Conservation (phyloP, 495 filamentous ascomycete species). For the Penicillium subrubescens region DNA sequence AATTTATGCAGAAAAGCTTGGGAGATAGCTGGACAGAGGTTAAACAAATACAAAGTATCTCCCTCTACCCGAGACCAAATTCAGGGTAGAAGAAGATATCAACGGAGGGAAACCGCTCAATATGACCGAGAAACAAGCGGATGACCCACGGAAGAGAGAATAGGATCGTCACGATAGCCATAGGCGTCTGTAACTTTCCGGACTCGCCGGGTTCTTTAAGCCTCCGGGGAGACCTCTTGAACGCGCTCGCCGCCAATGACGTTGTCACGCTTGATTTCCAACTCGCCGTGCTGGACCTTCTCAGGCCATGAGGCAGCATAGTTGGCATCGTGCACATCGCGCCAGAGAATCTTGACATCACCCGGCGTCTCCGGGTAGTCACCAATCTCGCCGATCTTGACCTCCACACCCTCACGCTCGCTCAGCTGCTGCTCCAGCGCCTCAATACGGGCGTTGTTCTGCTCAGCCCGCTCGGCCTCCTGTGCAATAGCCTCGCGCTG, state of each 20-base stretch:
- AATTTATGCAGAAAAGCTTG: constrained; percentile 46
- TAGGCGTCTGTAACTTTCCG: constrained; percentile 5
- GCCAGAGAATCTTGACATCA: constrained; percentile 68
- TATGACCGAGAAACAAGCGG: constrained; percentile 4
- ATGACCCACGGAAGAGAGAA: background rate
- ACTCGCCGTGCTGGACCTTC: constrained; percentile 63
- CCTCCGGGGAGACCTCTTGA: constrained; percentile 28
- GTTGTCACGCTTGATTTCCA: constrained; percentile 39
- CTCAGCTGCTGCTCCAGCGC: constrained; percentile 32
- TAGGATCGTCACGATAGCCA: background rate
- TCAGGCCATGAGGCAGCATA: constrained; percentile 69
- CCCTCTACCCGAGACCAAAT: constrained; percentile 19
- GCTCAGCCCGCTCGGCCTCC: constrained; percentile 41
- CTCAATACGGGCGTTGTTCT: constrained; percentile 36
- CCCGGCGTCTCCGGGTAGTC: constrained; percentile 33
- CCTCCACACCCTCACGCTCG: constrained; percentile 29
- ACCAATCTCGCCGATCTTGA: constrained; percentile 31
- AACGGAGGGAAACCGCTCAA: constrained; percentile 11
- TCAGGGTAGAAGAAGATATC: constrained; percentile 20
- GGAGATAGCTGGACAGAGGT: constrained; percentile 1
- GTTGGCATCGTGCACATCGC: constrained; percentile 62
- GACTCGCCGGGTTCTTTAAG: constrained; percentile 47
- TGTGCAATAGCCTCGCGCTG: constrained; percentile 36
- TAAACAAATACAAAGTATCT: constrained; percentile 21
- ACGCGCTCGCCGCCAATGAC: constrained; percentile 40